Percentiles rank a stretch among this genome's conserved stretches.
These are phyloP conservation scores for Penicillium verhagenii DNA, from an alignment of 495 filamentous ascomycete genomes.

Conservation along the genomic window DNA sequence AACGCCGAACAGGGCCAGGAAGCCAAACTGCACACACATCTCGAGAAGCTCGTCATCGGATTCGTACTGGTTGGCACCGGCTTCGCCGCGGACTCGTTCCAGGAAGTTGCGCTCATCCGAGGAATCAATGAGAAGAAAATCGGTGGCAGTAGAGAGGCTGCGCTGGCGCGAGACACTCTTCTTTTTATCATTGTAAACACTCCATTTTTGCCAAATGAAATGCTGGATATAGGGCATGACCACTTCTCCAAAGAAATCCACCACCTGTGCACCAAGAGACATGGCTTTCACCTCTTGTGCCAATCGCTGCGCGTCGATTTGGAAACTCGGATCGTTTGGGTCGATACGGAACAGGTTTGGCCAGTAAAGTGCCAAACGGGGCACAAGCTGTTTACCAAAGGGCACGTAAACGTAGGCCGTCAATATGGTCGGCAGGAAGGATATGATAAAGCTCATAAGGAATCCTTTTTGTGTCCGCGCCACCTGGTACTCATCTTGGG, in stretches of 20 bases:
- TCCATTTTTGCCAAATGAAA: conserved; percentile 39
- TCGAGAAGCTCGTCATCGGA: conserved; percentile 55
- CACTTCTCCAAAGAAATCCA: conserved; percentile 82
- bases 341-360: too few relatives aligned
- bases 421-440: conserved; percentile 85
- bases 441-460: conserved; percentile 93
- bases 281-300: conserved; percentile 94
- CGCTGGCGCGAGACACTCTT: conserved; percentile 16
- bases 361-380: conserved; percentile 82
- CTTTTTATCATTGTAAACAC: conserved; percentile 30
- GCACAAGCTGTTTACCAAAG: conserved; percentile 79
- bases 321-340: too few relatives aligned
- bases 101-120: conserved; percentile 75
- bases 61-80: conserved; percentile 78
- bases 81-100: conserved; percentile 74
- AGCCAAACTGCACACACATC: conserved; percentile 58
- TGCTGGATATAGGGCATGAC: conserved; percentile 83
- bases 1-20: conserved; percentile 84
- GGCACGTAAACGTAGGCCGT: conserved; percentile 97
- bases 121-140: conserved; percentile 44
- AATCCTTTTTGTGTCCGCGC: conserved; percentile 89
- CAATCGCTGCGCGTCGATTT: conserved; percentile 76
- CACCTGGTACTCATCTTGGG: conserved; percentile 72
- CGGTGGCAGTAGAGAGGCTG: conserved; percentile 27
- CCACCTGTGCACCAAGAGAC: conserved; percentile 86